A percentile compares a stretch with the other conserved stretches of the same genome.
Evolutionary conservation across 176 grass and related monocot genomes (phyloP).

Genomic region (Metroxylon sagu): DNA sequence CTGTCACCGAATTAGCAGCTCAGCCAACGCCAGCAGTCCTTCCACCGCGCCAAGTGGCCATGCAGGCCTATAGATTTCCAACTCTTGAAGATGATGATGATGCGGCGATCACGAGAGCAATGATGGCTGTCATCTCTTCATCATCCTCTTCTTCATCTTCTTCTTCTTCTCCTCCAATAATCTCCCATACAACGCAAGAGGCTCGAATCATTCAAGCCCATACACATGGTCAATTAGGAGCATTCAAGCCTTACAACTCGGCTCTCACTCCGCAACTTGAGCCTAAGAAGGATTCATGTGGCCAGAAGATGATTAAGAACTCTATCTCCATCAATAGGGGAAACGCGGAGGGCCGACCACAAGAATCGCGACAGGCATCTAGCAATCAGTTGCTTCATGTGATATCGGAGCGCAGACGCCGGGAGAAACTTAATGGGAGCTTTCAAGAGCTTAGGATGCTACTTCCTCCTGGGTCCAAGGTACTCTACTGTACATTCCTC

Average conservation of each 20-base stretch:
- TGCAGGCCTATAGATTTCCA: too few species aligned
- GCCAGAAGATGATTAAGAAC: conserved; percentile 40
- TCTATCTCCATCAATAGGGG: conserved; percentile 15
- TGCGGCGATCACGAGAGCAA: conserved; percentile 51
- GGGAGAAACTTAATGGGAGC: conserved; percentile 83
- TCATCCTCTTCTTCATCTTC: conserved; percentile 44
- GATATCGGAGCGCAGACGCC: conserved; percentile 80
- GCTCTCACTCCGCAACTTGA: neutral
- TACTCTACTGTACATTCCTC: conserved; percentile 5
- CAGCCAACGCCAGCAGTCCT: too few species aligned
- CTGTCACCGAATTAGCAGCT: too few species aligned
- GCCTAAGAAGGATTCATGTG: conserved; percentile 4
- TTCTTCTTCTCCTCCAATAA: conserved; percentile 32
- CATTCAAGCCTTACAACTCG: conserved; percentile 25
- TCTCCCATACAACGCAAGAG: neutral
- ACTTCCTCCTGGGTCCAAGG: conserved; percentile 74
- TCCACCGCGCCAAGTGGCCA: too few species aligned
- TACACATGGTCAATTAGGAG: neutral
- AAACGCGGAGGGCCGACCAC: neutral
- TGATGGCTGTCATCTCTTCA: conserved; percentile 71
- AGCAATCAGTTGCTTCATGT: conserved; percentile 63
- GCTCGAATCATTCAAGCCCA: neutral
- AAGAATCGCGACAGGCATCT: neutral
- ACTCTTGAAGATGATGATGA: conserved; percentile 15
- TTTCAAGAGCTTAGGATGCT: conserved; percentile 55